Evolutionary conservation across 1,284 basidiomycete species (phyloP).

Genomic region (Pterula multifida): DNA sequence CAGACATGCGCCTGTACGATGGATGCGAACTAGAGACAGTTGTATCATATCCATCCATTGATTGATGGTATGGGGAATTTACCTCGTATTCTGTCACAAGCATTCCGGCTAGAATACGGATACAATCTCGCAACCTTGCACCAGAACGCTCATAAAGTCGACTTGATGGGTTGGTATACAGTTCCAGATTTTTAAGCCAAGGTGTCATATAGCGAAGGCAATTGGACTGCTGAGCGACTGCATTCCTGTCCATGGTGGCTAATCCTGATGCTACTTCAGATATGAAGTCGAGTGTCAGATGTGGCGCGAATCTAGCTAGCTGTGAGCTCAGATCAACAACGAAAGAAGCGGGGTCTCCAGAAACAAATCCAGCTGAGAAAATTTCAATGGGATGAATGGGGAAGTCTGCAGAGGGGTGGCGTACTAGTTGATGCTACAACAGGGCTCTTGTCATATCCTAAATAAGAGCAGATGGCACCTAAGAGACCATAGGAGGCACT

Average conservation of each 20-base stretch:
- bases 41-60: conserved; percentile 9
- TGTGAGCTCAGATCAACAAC: conserved; percentile 58
- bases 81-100: conserved; percentile 64
- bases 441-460: conserved; percentile 64
- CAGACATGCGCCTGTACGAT: conserved; percentile 67
- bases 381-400: conserved; percentile 8
- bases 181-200: conserved; percentile 73
- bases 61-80: conserved; percentile 9
- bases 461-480: conserved; percentile 64
- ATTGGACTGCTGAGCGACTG: conserved; percentile 24
- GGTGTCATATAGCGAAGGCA: conserved; percentile 75
- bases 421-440: conserved; percentile 58
- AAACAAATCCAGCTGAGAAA: conserved; percentile 53
- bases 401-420: conserved; percentile 14
- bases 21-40: conserved; percentile 41
- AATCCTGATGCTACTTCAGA: conserved; percentile 70
- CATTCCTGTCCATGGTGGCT: conserved; percentile 45
- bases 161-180: conserved; percentile 60
- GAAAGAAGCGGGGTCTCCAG: conserved; percentile 59
- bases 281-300: conserved; percentile 79
- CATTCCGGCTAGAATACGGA: conserved; percentile 65
- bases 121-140: conserved; percentile 62
- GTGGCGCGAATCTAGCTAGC: conserved; percentile 61
- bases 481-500: conserved; percentile 69
- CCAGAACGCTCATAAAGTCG: conserved; percentile 57